phyloP scores from a whole-genome alignment of 2,329 filamentous ascomycete species.

The Cladosporium austrohemisphaericum region DNA sequence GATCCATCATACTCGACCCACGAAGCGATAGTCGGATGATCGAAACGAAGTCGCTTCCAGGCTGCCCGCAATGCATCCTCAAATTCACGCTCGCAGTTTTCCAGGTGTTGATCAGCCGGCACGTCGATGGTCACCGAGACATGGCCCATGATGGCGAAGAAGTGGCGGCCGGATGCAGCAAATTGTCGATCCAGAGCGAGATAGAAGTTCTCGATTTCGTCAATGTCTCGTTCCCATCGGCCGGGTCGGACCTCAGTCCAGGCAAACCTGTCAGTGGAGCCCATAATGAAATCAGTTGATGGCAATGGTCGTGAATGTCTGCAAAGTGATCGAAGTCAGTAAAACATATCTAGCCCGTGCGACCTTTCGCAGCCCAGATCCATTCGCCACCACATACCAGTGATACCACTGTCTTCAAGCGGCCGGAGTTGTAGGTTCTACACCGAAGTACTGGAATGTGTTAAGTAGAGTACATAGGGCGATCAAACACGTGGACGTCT shows the following conservation, averaged over 20 bases:
- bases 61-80: neutral
- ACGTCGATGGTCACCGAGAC: neutral
- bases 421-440: no score
- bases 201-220: conserved; percentile 10
- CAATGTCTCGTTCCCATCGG: conserved; percentile 3
- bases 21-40: conserved; percentile 9
- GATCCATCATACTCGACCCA: conserved; percentile 4
- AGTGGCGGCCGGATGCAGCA: conserved; percentile 1
- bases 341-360: no score
- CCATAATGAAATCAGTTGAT: neutral
- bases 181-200: conserved; percentile 3
- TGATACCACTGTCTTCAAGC: no score
- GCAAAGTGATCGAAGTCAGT: no score
- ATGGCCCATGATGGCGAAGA: conserved; percentile 12
- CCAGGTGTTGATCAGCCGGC: neutral
- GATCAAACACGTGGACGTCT: no score
- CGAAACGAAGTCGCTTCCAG: neutral
- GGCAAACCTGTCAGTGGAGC: conserved; percentile 5
- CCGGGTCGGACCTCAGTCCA: conserved; percentile 3
- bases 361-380: no score
- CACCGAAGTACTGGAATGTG: no score
- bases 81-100: neutral
- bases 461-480: no score
- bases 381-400: no score
- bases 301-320: no score